A percentile compares a stretch with the other conserved stretches of the same genome.
phyloP scores from a whole-genome alignment of 345 rosid genomes.

The Abelmoschus esculentus region DNA sequence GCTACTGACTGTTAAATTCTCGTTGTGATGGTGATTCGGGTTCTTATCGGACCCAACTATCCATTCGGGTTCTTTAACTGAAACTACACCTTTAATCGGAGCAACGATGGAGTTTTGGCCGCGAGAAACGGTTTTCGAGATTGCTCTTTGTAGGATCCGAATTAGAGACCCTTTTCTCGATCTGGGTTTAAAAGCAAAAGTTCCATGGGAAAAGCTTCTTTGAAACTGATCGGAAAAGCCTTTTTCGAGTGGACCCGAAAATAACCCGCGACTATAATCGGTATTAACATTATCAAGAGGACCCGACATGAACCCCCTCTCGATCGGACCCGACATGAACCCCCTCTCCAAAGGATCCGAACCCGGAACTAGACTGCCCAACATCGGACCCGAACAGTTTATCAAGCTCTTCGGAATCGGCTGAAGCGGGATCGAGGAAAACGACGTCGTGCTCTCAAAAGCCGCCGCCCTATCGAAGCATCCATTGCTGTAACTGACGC shows the following conservation, averaged over 20 bases:
- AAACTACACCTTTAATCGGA: conserved; percentile 48
- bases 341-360: conserved; percentile 72
- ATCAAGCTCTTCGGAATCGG: conserved; percentile 60
- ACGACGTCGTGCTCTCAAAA: conserved; percentile 88
- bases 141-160: conserved; percentile 62
- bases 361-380: conserved; percentile 56
- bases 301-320: conserved; percentile 84
- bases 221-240: conserved; percentile 49
- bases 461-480: conserved; percentile 72
- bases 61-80: conserved; percentile 71
- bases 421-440: conserved; percentile 77
- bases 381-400: conserved; percentile 20
- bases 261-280: conserved; percentile 30
- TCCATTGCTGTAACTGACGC: conserved; percentile 29
- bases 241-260: conserved; percentile 52
- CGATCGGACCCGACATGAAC: conserved; percentile 80
- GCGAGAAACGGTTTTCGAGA: conserved; percentile 49
- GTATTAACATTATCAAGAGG: conserved; percentile 45
- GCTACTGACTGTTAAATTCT: conserved; percentile 60
- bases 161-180: conserved; percentile 54
- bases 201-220: conserved; percentile 78
- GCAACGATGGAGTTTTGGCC: conserved; percentile 79
- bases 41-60: conserved; percentile 43
- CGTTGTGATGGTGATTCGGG: conserved; percentile 28
- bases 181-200: conserved; percentile 42